A percentile compares a stretch with the other conserved stretches of the same genome.
Conservation (phyloP, 148 eudicot species). For the Silene conica region DNA sequence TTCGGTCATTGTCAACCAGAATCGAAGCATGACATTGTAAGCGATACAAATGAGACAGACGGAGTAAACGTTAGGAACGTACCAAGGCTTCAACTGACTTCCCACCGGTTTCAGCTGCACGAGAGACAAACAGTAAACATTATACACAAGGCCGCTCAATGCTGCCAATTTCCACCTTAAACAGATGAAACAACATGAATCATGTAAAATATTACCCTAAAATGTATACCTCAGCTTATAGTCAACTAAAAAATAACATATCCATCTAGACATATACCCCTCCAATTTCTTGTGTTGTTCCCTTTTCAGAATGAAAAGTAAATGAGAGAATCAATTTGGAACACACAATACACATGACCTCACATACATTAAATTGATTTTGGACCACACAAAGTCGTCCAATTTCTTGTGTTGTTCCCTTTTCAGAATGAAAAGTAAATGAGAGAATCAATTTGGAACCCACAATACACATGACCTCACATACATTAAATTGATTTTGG, state of each 20-base stretch:
- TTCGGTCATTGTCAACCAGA: neutral
- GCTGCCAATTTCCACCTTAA: neutral
- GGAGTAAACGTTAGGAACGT: slow-evolving; percentile 10
- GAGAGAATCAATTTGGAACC: no score
- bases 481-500: no score
- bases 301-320: no score
- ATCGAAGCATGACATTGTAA: neutral
- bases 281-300: no score
- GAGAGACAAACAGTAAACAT: neutral
- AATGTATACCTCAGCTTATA: neutral
- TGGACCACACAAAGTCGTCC: no score
- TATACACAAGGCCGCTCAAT: neutral
- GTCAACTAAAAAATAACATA: neutral
- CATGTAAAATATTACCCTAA: neutral
- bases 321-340: no score
- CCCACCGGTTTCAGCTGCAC: slow-evolving; percentile 67
- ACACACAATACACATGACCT: no score
- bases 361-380: no score
- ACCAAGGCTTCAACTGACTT: slow-evolving; percentile 86
- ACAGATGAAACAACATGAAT: neutral
- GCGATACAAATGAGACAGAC: neutral
- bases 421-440: no score
- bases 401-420: no score
- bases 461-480: no score
- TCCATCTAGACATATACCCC: no score